A percentile compares a stretch with the other conserved stretches of the same genome.
Evolutionary conservation across 2,329 filamentous ascomycete species (phyloP).

Genomic region (Atkinsonella texensis): DNA sequence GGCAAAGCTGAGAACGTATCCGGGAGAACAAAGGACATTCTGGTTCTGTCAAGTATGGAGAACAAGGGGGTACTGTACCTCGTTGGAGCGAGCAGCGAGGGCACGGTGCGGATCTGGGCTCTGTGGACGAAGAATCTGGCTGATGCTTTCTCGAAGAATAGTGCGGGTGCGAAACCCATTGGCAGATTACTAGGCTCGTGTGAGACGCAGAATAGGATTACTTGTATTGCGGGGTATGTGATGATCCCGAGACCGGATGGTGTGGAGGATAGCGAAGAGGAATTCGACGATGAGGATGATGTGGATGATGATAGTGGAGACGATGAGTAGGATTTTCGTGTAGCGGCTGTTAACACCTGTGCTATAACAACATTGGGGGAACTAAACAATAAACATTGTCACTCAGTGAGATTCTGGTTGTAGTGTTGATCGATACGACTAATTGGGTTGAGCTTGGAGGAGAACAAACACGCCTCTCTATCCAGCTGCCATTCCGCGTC

Average conservation of each 20-base stretch:
- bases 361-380: neutral
- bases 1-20: constrained; percentile 55
- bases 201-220: constrained; percentile 79
- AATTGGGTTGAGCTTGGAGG: no score
- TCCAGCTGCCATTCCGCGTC: no score
- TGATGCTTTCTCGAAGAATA: constrained; percentile 16
- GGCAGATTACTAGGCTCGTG: constrained; percentile 65
- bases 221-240: constrained; percentile 73
- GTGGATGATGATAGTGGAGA: constrained; percentile 20
- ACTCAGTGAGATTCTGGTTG: no score
- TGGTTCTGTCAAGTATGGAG: constrained; percentile 39
- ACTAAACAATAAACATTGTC: no score
- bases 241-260: constrained; percentile 62
- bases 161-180: constrained; percentile 23
- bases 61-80: constrained; percentile 38
- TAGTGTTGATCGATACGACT: no score
- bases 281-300: constrained; percentile 30
- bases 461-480: no score
- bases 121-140: constrained; percentile 33
- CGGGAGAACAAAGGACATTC: constrained; percentile 81
- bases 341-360: neutral
- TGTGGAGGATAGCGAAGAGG: constrained; percentile 45
- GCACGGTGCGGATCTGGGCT: constrained; percentile 68
- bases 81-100: constrained; percentile 73
- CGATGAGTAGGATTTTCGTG: neutral